phyloP scores from a whole-genome alignment of 2,329 filamentous ascomycete species.

The Botryotinia globosa region DNA sequence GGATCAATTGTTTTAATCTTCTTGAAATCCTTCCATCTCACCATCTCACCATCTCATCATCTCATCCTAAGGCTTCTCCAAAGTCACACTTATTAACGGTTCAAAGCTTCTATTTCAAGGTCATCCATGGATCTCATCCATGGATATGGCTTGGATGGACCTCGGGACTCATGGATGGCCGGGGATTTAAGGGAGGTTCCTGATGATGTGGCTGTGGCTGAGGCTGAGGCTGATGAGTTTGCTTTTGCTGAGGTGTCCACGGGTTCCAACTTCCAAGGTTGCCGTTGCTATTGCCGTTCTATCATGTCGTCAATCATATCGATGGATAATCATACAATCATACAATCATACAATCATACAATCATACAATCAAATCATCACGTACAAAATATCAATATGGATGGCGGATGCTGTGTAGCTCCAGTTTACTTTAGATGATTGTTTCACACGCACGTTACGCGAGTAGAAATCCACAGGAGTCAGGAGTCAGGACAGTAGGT shows the following conservation, averaged over 20 bases:
- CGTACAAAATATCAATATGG: neutral
- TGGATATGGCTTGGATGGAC: neutral
- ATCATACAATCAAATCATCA: neutral
- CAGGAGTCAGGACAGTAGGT: too few species aligned
- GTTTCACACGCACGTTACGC: neutral
- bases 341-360: too few species aligned
- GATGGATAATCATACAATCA: too few species aligned
- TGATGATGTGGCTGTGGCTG: neutral
- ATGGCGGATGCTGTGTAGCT: neutral
- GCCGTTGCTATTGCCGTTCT: neutral
- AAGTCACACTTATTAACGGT: neutral
- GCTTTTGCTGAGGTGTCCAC: too few species aligned
- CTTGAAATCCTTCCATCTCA: neutral
- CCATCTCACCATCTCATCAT: neutral
- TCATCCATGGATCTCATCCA: too few species aligned
- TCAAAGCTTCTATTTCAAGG: conserved; percentile 13
- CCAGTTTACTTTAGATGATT: neutral
- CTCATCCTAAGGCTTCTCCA: neutral
- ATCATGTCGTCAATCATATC: neutral
- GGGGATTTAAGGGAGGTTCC: too few species aligned
- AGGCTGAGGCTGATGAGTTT: neutral
- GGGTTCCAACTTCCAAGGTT: neutral
- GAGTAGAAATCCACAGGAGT: neutral
- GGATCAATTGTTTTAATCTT: neutral
- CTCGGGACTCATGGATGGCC: too few species aligned